These are phyloP conservation scores for Lotus japonicus DNA, from an alignment of 306 rosid genomes.

Conservation along the genomic window DNA sequence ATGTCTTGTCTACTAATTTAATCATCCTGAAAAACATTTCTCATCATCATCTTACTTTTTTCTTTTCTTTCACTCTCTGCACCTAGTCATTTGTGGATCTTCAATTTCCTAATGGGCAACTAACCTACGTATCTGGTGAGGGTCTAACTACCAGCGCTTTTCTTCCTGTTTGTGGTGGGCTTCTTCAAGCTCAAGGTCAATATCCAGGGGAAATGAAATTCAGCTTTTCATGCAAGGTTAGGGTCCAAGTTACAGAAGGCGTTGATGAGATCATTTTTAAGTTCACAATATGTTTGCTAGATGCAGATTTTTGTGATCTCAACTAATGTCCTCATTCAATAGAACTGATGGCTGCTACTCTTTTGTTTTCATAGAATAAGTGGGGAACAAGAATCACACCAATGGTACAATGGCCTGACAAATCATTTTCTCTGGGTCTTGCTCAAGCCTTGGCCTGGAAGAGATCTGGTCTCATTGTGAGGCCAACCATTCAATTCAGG, in stretches of 20 bases:
- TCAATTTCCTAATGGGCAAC: slow-evolving; percentile 95
- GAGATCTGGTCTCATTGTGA: slow-evolving; percentile 91
- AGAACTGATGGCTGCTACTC: slow-evolving; percentile 17
- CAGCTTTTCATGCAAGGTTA: slow-evolving; percentile 96
- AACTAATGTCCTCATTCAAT: background rate
- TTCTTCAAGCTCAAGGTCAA: slow-evolving; percentile 97
- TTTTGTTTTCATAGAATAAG: slow-evolving; percentile 52
- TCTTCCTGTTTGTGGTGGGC: slow-evolving; percentile 86
- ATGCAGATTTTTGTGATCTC: background rate
- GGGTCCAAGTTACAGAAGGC: slow-evolving; percentile 12
- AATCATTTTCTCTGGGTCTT: slow-evolving; percentile 78
- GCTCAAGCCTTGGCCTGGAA: slow-evolving; percentile 96
- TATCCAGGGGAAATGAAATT: slow-evolving; percentile 99
- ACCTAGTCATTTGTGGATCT: slow-evolving; percentile 90
- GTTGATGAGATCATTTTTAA: background rate
- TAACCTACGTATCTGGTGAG: slow-evolving; percentile 92
- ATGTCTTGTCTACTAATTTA: background rate
- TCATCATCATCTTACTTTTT: background rate
- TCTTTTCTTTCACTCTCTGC: background rate
- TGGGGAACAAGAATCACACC: slow-evolving; percentile 95
- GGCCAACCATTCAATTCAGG: slow-evolving; percentile 93
- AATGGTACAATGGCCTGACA: slow-evolving; percentile 90
- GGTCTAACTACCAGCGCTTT: slow-evolving; percentile 88
- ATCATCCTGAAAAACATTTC: slow-evolving; percentile 3
- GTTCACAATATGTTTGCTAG: background rate